These are phyloP conservation scores for Cryphonectria parasitica DNA, from an alignment of 2,329 filamentous ascomycete genomes.

Conservation along the genomic window DNA sequence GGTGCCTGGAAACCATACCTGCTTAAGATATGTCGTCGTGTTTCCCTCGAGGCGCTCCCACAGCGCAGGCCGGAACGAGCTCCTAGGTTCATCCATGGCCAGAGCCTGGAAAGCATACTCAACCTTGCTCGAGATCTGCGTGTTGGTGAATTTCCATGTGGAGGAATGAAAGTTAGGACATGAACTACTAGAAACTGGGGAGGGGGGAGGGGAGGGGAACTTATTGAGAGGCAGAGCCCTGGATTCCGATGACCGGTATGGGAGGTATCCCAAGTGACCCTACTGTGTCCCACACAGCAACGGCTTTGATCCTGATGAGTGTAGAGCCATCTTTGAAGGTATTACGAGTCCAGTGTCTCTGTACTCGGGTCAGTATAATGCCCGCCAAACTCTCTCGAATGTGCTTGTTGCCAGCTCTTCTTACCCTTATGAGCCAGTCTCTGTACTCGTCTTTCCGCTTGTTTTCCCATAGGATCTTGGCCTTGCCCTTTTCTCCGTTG, in stretches of 20 bases:
- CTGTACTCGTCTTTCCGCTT: conserved; percentile 42
- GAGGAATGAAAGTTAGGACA: conserved; percentile 32
- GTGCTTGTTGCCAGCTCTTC: neutral
- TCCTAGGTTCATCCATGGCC: conserved; percentile 52
- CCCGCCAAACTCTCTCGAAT: too few relatives aligned
- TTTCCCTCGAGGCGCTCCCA: conserved; percentile 43
- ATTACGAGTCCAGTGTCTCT: conserved; percentile 43
- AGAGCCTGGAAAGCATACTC: conserved; percentile 55
- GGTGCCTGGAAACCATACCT: conserved; percentile 62
- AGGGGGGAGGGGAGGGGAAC: conserved; percentile 23
- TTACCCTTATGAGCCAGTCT: conserved; percentile 41
- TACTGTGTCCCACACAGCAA: conserved; percentile 57
- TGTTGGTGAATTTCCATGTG: conserved; percentile 48
- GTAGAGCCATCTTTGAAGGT: conserved; percentile 38
- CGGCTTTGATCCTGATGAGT: conserved; percentile 47
- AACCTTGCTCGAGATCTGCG: conserved; percentile 46
- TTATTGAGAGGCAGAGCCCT: conserved; percentile 43
- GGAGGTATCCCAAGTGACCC: conserved; percentile 50
- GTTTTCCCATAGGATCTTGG: conserved; percentile 40
- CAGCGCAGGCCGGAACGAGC: conserved; percentile 46
- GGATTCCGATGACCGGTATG: conserved; percentile 42
- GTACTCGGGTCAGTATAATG: neutral
- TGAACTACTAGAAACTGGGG: neutral
- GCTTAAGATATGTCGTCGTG: conserved; percentile 37
- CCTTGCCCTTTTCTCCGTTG: conserved; percentile 34